Evolutionary conservation across 306 rosid genomes (phyloP), one percentile per base, ranked within the genome.

Genomic region (Sicyos edulis): DNA sequence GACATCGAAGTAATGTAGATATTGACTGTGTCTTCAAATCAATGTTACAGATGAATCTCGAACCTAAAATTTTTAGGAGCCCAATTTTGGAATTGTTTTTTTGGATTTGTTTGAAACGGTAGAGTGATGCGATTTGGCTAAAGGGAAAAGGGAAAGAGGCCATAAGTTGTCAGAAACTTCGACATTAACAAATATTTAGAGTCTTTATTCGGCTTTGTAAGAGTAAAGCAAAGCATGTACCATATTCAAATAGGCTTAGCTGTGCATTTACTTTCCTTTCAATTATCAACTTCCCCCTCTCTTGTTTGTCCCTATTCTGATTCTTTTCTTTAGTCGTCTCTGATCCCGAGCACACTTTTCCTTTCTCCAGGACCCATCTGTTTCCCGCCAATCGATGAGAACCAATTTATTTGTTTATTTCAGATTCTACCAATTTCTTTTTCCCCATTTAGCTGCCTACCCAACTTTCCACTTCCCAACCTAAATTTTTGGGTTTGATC

Each of bases 261-360:
- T 19, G 60, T 22, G 76, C 81, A 75, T 83, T 65, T 85, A 74
- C 72, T 80, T 82, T 79, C 56, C 66, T 81, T 78, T 76, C 76
- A 80, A 88, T 91, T 83, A 81, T 86, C 72, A 74, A 78, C 75
- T 34, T 32, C 53, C 54, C 68, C 63, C 21, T 15, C 29, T 64
- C 72, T 63, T 16, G 24, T 70, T 78, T 73, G 72, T 82, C 80
- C 75, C 74, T 82, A 45, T 44, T 54, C 29, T 71, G 76, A 49
- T 63, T 73, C 78, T 77, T 81, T 82, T 83, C 71, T 47, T 65
- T 71, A 32, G 80, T 88, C 89, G 79, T 78, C 92, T 85, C 90
- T 79, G 88, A 92, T 92, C 96, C 96, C 90, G 86, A 88, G 87
- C 72, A 29, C 65, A 76, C 82, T 61, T 78, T 80, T 85, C 85